Base-by-base conservation (phyloP, 805 yeast genomes). In the Maudiozyma pseudohumilis region DNA sequence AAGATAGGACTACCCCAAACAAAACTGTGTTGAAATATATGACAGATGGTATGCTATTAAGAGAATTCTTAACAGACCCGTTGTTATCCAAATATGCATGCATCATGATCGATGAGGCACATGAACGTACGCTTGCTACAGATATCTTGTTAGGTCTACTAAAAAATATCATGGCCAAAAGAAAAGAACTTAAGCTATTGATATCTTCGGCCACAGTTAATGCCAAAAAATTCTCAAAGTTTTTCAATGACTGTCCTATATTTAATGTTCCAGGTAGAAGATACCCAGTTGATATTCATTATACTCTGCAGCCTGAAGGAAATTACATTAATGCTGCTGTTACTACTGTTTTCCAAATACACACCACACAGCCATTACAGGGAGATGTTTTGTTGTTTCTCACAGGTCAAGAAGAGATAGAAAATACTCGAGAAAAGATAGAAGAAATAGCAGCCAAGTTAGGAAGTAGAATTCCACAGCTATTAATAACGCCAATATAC, bases 321-420 rank as follows among this genome's bases (percentile, higher is more conserved):
- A 88, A 92, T 55, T 89, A 87, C 53, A 61, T 89, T 3, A 88
- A 84, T 53, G 95, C 96, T 0, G 92, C 95, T 0, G 71, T 87
- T 18, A 80, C 85, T 5, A 83, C 96, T 0, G 80, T 88, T 3
- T 79, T 86, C 54, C 94, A 86, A 52, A 86, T 89, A 16, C 97
- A 92, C 53, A 66, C 65, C 65, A 50, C 58, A 0, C 72, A 72
- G 30, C 65, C 67, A 1, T 63, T 71, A 2, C 72, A 76, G 0
- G 95, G 96, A 3, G 98, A 92, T 55, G 83, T 89, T 12, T 62
- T 92, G 21, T 94, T 89, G 1, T 89, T 89, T 56, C 60, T 89
- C 35, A 92, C 97, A 0, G 98, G 98, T 27, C 97, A 92, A 56
- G 97, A 89, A 40, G 98, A 89, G 52, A 92, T 92, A 41, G 97